Conservation (phyloP, 2,329 filamentous ascomycete species). For the Aureobasidium lini region DNA sequence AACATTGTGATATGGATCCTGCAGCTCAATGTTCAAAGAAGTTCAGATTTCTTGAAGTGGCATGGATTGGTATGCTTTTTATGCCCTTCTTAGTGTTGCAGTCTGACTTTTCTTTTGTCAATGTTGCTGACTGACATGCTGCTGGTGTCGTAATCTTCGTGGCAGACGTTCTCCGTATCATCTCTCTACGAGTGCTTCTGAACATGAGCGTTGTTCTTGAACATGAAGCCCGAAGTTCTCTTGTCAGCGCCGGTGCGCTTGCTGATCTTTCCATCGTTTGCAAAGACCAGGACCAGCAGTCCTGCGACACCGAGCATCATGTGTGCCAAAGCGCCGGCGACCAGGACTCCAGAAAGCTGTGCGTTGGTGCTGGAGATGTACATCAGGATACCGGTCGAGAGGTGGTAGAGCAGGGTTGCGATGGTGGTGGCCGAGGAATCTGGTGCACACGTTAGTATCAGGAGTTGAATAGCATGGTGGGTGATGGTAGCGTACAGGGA, state of each 20-base stretch:
- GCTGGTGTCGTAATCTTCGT: too few relatives aligned
- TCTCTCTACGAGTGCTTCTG: conserved; percentile 33
- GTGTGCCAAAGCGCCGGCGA: conserved; percentile 42
- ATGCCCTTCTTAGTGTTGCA: too few relatives aligned
- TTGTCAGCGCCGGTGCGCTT: conserved; percentile 58
- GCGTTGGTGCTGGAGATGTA: conserved; percentile 55
- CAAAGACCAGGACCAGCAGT: conserved; percentile 55
- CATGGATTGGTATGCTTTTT: too few relatives aligned
- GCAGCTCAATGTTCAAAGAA: too few relatives aligned
- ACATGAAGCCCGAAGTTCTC: conserved; percentile 56
- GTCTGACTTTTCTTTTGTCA: too few relatives aligned
- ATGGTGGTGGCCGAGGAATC: conserved; percentile 56
- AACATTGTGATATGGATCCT: too few relatives aligned
- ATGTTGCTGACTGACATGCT: too few relatives aligned
- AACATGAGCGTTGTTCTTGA: conserved; percentile 50
- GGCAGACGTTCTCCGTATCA: too few relatives aligned
- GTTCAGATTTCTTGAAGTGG: too few relatives aligned
- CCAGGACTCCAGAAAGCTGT: conserved; percentile 51
- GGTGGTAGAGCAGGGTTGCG: conserved; percentile 61
- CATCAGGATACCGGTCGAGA: conserved; percentile 51
- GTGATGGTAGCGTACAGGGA: background rate
- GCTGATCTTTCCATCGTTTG: conserved; percentile 50
- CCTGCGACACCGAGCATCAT: conserved; percentile 51
- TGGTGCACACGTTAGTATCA: background rate
- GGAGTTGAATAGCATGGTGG: background rate